Evolutionary conservation across 441 rosid species (phyloP).

Genomic region (Eutrema salsugineum): DNA sequence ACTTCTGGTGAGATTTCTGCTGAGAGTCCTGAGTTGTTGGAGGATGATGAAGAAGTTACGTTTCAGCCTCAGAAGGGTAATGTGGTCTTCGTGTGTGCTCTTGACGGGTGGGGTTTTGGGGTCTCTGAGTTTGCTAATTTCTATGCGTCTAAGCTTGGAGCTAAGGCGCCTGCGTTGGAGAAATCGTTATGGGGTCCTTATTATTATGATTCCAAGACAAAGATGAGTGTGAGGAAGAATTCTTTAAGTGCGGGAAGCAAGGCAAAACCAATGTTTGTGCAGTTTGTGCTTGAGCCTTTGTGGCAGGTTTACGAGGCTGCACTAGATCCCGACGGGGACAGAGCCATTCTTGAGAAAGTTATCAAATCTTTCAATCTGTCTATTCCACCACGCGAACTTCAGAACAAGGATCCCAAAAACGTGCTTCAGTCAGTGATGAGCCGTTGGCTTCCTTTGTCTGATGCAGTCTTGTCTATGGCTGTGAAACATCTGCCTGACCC

Average conservation of each 20-base stretch:
- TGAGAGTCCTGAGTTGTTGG: slow-evolving; percentile 64
- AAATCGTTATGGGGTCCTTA: slow-evolving; percentile 94
- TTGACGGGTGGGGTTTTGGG: slow-evolving; percentile 96
- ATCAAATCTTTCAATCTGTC: slow-evolving; percentile 68
- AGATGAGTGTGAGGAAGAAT: slow-evolving; percentile 89
- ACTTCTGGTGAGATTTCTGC: slow-evolving; percentile 47
- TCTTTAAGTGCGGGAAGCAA: slow-evolving; percentile 51
- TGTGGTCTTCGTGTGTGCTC: slow-evolving; percentile 84
- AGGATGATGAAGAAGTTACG: slow-evolving; percentile 93
- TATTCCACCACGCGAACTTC: slow-evolving; percentile 74
- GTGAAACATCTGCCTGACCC: slow-evolving; percentile 85
- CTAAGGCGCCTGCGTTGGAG: slow-evolving; percentile 56
- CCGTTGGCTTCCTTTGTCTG: slow-evolving; percentile 92
- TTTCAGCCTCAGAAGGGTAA: slow-evolving; percentile 96
- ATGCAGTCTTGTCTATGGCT: slow-evolving; percentile 87
- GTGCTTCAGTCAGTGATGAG: slow-evolving; percentile 88
- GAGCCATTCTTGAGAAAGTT: slow-evolving; percentile 58
- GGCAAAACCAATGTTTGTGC: slow-evolving; percentile 89
- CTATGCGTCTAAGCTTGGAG: slow-evolving; percentile 82
- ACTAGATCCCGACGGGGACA: slow-evolving; percentile 64
- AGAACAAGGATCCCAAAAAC: slow-evolving; percentile 79
- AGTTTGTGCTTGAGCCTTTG: slow-evolving; percentile 87
- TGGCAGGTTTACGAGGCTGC: slow-evolving; percentile 90
- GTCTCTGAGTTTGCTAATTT: slow-evolving; percentile 72
- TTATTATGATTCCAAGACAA: slow-evolving; percentile 61